Base-by-base conservation (phyloP, 2,329 filamentous ascomycete genomes). In the Stagonosporopsis vannaccii region DNA sequence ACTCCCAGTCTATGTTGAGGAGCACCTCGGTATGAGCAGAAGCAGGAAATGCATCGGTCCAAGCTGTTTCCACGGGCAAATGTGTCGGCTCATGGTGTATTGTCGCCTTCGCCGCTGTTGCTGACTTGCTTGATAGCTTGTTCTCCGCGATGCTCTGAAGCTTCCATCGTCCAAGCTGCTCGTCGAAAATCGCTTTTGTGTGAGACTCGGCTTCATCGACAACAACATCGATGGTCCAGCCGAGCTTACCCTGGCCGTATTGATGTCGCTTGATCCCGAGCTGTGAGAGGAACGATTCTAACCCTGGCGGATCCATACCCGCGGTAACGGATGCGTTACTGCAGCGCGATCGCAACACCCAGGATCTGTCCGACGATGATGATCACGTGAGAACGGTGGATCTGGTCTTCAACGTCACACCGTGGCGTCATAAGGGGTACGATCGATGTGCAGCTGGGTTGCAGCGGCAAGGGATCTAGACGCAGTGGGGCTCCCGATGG, bases 211-310 rank as follows among this genome's bases (percentile, higher is more conserved):
- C 43, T 11, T 43, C 37, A 15, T 52, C 33, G 15, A n/a, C n/a
- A 19, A 48, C n/a, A 25, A 49, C 30, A 2, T 57, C 32, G 23
- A 57, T 52, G 8, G 22, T 40, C 37, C 43, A 52, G 2, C 15
- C 9, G 23, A 30, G 30, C 17, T 41, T 26, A 26, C 44, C 47
- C 26, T 49, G 17, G 13, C 30, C n/a, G 17, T 55, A 20, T 15
- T 7, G 12, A 25, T 45, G 46, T 26, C 44, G 42, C 17, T n/a
- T 46, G 28, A 53, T 47, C 2, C 42, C 42, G n/a, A 47, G 26
- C 2, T 26, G 28, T 6, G 39, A 42, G 8, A 41, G 47, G 8
- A 50, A 33, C 6, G 19, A 4, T 3, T 41, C 36, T 2, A 41
- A 3, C 17, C 17, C 46, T 13, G 7, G 17, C 28, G 20, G 3